Evolutionary conservation across 1,284 basidiomycete species (phyloP), one percentile per base, ranked within the genome.

Genomic region (Cryptococcus wingfieldii): DNA sequence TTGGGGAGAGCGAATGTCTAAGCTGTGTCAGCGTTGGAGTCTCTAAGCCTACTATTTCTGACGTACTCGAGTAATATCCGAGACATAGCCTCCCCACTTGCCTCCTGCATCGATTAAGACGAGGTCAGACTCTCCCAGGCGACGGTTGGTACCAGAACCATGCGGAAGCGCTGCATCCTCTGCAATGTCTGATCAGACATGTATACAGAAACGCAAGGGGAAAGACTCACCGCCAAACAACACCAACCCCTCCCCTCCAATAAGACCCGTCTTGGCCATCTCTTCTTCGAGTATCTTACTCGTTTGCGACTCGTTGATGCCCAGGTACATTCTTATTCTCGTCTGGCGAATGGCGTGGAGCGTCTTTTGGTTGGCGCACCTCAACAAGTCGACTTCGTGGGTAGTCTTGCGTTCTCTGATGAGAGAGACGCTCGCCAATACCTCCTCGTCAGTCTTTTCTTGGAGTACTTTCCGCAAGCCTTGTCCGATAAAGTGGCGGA

Each of bases 131-230:
- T 74, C 67, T 1, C 75, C 75, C 4, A 91, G 79, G 2, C 67
- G 66, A 25, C 84, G 82, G 65, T 90, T 86, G 0, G 84, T 85
- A 1, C 88, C 88, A 27, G 81, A 80, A 3, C 89, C 90, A 70
- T 93, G 90, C 3, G 89, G 90, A 18, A 90, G 81, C 0, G 89
- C 89, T 1, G 89, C 90, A 61, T 90, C 88, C 62, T 87, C 89
- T 90, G 70, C 12, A 37, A 31, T 19, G 12, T 9, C 27, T 18
- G 19, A 41, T 25, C 5, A 14, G 42, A n/a, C 27, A 8, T 39
- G 18, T 38, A 12, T 31, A 12, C 41, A 41, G 37, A 6, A 23
- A 4, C 19, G 51, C 13, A 14, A 16, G 14, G 42, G 53, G 13
- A 16, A n/a, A 23, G 5, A 76, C 81, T 54, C 61, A 88, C 88